These are phyloP conservation scores for Kwoniella shandongensis DNA, from an alignment of 768 basidiomycete genomes.

Conservation along the genomic window DNA sequence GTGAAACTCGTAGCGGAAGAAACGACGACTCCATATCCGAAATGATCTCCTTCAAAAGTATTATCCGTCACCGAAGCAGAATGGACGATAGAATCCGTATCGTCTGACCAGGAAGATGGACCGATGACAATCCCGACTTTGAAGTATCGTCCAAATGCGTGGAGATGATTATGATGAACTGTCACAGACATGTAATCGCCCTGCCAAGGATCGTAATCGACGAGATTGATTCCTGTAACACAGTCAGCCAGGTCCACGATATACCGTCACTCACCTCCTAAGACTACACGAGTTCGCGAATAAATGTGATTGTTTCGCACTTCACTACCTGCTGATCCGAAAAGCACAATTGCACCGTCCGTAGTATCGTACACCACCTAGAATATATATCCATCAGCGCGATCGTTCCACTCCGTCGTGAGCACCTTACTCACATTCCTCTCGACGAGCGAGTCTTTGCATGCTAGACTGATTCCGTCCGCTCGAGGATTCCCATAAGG, in stretches of 20 bases:
- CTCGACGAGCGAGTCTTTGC: constrained; percentile 52
- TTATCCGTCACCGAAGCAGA: constrained; percentile 50
- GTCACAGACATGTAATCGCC: constrained; percentile 51
- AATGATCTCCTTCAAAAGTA: constrained; percentile 44
- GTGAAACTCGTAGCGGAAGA: constrained; percentile 50
- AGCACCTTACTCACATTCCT: constrained; percentile 42
- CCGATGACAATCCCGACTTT: constrained; percentile 53
- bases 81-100: constrained; percentile 50
- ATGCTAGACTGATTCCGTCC: constrained; percentile 55
- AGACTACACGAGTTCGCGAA: constrained; percentile 46
- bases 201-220: constrained; percentile 53
- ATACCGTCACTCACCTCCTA: constrained; percentile 44
- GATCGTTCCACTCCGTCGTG: not conserved
- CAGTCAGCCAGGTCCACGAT: not conserved
- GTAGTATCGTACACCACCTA: constrained; percentile 53
- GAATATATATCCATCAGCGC: not conserved
- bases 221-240: constrained; percentile 51
- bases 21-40: constrained; percentile 54
- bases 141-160: constrained; percentile 49
- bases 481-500: constrained; percentile 50
- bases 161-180: constrained; percentile 50
- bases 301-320: constrained; percentile 49
- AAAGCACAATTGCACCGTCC: constrained; percentile 54
- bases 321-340: constrained; percentile 50
- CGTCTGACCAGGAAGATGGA: constrained; percentile 53